Percentiles rank a stretch among this genome's conserved stretches.
These are phyloP conservation scores for Capsella rubella DNA, from an alignment of 441 rosid genomes.

Conservation along the genomic window DNA sequence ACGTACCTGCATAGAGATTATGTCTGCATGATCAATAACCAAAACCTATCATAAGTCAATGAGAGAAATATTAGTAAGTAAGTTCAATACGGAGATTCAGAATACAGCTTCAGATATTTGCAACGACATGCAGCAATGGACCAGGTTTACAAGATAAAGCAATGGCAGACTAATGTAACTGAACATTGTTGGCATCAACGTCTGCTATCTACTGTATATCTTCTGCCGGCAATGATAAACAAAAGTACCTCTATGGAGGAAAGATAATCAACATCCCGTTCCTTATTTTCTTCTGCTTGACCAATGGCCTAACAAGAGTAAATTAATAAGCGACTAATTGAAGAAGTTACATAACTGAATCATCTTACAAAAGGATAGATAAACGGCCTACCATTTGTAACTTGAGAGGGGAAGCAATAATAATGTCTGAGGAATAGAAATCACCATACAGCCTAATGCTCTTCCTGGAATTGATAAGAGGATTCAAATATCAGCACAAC, in stretches of 20 bases:
- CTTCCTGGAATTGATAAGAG: slow-evolving; percentile 55
- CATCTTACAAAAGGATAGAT: slow-evolving; percentile 26
- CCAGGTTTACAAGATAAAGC: slow-evolving; percentile 22
- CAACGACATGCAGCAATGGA: slow-evolving; percentile 14
- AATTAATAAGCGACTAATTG: slow-evolving; percentile 9
- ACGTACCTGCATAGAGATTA: slow-evolving; percentile 91
- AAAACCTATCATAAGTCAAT: slow-evolving; percentile 63
- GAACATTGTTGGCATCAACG: slow-evolving; percentile 10
- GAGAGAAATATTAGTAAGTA: slow-evolving; percentile 33
- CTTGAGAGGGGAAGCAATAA: slow-evolving; percentile 90
- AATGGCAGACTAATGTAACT: slow-evolving; percentile 6
- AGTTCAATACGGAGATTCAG: slow-evolving; percentile 15
- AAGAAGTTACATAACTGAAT: slow-evolving; percentile 12
- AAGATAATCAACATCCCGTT: slow-evolving; percentile 81
- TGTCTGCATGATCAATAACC: slow-evolving; percentile 93
- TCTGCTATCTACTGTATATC: slow-evolving; percentile 24
- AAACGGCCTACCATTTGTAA: slow-evolving; percentile 64
- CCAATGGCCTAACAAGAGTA: slow-evolving; percentile 71
- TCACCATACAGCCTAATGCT: slow-evolving; percentile 87
- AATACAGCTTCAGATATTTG: slow-evolving; percentile 21
- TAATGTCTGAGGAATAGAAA: slow-evolving; percentile 89
- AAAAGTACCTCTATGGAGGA: slow-evolving; percentile 89
- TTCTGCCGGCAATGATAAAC: slow-evolving; percentile 30
- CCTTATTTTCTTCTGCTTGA: slow-evolving; percentile 67
- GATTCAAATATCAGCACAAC: slow-evolving; percentile 23